A percentile compares a stretch with the other conserved stretches of the same genome.
Conservation (phyloP, 441 rosid species). For the Hura crepitans region DNA sequence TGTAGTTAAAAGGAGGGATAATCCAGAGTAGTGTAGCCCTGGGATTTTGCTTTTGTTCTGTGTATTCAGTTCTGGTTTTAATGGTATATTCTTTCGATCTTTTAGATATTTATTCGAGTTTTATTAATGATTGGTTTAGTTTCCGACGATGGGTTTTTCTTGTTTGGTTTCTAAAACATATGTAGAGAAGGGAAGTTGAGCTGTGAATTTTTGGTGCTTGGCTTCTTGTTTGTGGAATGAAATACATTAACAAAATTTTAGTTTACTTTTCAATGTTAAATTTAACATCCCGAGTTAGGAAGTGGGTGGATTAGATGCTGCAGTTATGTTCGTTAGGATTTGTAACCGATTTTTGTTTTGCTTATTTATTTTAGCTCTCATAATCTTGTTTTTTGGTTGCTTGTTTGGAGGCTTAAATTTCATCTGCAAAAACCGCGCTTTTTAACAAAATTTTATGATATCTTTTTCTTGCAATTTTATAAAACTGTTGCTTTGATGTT, state of each 20-base stretch:
- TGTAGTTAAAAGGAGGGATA: not conserved
- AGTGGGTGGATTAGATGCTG: slow-evolving; percentile 17
- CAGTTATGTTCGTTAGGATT: slow-evolving; percentile 35
- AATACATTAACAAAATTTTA: slow-evolving; percentile 15
- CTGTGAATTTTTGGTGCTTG: slow-evolving; percentile 22
- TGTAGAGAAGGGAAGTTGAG: slow-evolving; percentile 25
- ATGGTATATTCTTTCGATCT: slow-evolving; percentile 21
- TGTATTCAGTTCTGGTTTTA: slow-evolving; percentile 5
- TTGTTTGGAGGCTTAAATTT: slow-evolving; percentile 26
- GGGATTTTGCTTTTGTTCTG: not conserved
- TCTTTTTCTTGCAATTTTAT: slow-evolving; percentile 3
- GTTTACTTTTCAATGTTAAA: slow-evolving; percentile 6
- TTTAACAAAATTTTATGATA: not conserved
- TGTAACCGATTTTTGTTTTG: slow-evolving; percentile 30
- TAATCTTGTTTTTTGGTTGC: not conserved
- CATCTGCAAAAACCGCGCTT: slow-evolving; percentile 24
- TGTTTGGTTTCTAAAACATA: slow-evolving; percentile 27
- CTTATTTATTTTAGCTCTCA: slow-evolving; percentile 2
- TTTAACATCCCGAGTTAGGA: slow-evolving; percentile 9
- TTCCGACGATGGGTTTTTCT: not conserved
- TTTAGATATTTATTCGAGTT: not conserved
- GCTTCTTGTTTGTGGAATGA: not conserved
- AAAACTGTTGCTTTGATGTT: not conserved
- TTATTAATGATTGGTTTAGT: not conserved
- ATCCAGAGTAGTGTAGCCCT: not conserved